Evolutionary conservation across 768 basidiomycete species (phyloP), one percentile per base, ranked within the genome.

Genomic region (Naganishia randhawae): DNA sequence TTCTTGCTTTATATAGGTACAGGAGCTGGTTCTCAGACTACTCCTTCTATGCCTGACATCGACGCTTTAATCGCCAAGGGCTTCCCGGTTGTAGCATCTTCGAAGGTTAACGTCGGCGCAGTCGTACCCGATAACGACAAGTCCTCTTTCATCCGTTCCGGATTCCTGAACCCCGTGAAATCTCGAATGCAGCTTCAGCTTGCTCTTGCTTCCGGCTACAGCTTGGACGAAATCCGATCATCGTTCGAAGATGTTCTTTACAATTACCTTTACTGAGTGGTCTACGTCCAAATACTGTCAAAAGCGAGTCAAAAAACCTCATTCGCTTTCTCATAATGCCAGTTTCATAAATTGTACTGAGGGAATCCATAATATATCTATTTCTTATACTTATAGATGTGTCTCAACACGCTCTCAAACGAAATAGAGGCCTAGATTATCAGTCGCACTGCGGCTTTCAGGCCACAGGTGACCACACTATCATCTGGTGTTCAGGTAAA

Each of bases 401-500:
- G n/a, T n/a, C n/a, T n/a, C n/a, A n/a, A n/a, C n/a, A n/a, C n/a
- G n/a, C n/a, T n/a, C n/a, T n/a, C n/a, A n/a, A n/a, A n/a, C n/a
- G n/a, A n/a, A n/a, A n/a, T n/a, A n/a, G n/a, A n/a, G n/a, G n/a
- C n/a, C n/a, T n/a, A n/a, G n/a, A n/a, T n/a, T n/a, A n/a, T n/a
- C n/a, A n/a, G n/a, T n/a, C n/a, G n/a, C n/a, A n/a, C n/a, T n/a
- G n/a, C n/a, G n/a, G n/a, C n/a, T n/a, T n/a, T n/a, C n/a, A n/a
- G n/a, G n/a, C n/a, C n/a, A n/a, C n/a, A n/a, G n/a, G n/a, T n/a
- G n/a, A n/a, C n/a, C n/a, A n/a, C n/a, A n/a, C n/a, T n/a, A n/a
- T n/a, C n/a, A n/a, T n/a, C n/a, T 16, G 76, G 75, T 7, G 75
- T 54, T 48, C 76, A 74, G n/a, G 68, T 68, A 68, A 76, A 78